Conservation (phyloP, 2,329 filamentous ascomycete species). For the Aspergillus amoenus region DNA sequence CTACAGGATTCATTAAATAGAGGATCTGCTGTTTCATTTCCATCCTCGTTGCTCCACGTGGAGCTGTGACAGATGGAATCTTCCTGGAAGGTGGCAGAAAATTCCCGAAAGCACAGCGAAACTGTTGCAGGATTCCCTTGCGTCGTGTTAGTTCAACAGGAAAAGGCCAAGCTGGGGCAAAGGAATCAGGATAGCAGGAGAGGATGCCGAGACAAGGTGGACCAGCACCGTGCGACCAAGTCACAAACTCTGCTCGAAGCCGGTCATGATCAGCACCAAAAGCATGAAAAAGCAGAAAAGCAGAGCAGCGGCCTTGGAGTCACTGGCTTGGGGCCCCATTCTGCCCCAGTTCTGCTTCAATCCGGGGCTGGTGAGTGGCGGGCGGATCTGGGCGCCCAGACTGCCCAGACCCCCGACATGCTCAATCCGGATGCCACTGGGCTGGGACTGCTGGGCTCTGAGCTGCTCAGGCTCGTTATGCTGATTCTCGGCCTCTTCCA, state of each 20-base stretch:
- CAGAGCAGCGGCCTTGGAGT: neutral
- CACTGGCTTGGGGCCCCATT: neutral
- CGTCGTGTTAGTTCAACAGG: neutral
- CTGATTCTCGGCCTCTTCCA: too few relatives aligned
- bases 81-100: neutral
- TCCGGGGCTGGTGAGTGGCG: constrained; percentile 5
- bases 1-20: neutral
- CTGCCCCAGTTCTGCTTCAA: neutral
- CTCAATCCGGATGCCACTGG: neutral
- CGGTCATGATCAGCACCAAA: neutral
- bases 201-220: neutral
- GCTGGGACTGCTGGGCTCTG: neutral
- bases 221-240: neutral
- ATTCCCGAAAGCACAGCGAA: neutral
- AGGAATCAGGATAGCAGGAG: neutral
- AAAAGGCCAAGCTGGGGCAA: neutral
- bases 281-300: neutral
- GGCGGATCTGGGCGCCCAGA: neutral
- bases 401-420: neutral
- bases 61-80: neutral
- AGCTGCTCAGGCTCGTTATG: neutral
- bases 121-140: neutral
- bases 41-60: neutral
- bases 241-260: neutral
- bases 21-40: neutral